Conservation (phyloP, 306 rosid species). For the Medicago ruthenica region DNA sequence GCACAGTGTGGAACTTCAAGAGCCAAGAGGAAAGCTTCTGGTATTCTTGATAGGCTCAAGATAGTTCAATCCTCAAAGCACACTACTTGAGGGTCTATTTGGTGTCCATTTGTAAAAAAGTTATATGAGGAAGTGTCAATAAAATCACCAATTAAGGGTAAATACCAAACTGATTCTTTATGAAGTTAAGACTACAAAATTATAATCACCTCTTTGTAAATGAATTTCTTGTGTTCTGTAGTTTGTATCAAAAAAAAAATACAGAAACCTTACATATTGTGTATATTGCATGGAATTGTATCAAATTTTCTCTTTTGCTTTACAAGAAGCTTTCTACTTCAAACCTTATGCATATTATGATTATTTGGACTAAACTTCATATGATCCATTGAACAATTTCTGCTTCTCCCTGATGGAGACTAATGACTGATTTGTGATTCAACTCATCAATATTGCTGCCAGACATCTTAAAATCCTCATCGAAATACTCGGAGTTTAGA, state of each 20-base stretch:
- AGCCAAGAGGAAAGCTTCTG: constrained; percentile 72
- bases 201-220: constrained; percentile 15
- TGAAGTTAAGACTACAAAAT: neutral
- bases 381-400: neutral
- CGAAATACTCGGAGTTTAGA: constrained; percentile 12
- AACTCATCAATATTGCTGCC: neutral
- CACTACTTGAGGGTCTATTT: constrained; percentile 50
- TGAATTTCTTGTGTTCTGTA: constrained; percentile 20
- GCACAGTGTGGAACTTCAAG: constrained; percentile 69
- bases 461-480: constrained; percentile 22
- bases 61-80: constrained; percentile 54
- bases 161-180: neutral
- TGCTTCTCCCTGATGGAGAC: neutral
- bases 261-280: neutral
- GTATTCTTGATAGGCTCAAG: constrained; percentile 68
- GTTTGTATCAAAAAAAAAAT: neutral
- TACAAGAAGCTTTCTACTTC: neutral
- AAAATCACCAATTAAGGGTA: constrained; percentile 4
- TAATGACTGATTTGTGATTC: neutral
- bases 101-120: neutral
- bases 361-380: neutral
- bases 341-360: too few species aligned
- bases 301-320: neutral
- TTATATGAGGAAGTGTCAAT: neutral
- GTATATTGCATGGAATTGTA: constrained; percentile 8